Evolutionary conservation across 441 rosid species (phyloP), one percentile per base, ranked within the genome.

Genomic region (Sinapis alba): DNA sequence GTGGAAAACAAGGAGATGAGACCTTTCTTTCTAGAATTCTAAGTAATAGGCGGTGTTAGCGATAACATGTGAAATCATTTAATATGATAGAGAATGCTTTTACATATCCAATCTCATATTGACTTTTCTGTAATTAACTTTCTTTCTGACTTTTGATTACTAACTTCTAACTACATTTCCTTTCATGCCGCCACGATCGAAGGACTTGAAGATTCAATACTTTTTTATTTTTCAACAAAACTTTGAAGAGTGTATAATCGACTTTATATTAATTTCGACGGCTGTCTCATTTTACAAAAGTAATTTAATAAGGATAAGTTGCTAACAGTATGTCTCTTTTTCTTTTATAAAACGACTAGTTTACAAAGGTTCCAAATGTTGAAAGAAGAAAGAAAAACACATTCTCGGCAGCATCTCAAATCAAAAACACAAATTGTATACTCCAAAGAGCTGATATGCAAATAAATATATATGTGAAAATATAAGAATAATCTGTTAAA

Each of bases 141-240:
- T 65, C 4, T 65, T 51, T 77, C 11, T 77, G 76, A 77, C 76
- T 77, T 77, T 10, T 12, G 26, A 13, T 18, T 65, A 71, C 76
- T 15, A 71, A 77, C 80, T 58, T 77, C 80, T 36, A 77, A 71
- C 80, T 24, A 19, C 3, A 71, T 71, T 77, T 71, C 68, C 80
- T 15, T 50, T 57, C 73, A 10, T 60, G 68, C 28, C 80, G 80
- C 76, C 80, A 77, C 64, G 72, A 65, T 77, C 80, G 71, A 57
- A 65, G 80, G 72, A 65, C 32, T 4, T 47, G 15, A 56, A 34
- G 7, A 18, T 57, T 64, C 7, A 24, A 54, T 32, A 4, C 38
- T 27, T 8, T 24, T 38, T 34, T 18, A 54, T 64, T 61, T 30
- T 53, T 67, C 61, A 45, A 60, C 16, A 32, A 47, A 34, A n/a